These are phyloP conservation scores for Corynespora cassiicola DNA, from an alignment of 2,329 filamentous ascomycete genomes.

Conservation along the genomic window DNA sequence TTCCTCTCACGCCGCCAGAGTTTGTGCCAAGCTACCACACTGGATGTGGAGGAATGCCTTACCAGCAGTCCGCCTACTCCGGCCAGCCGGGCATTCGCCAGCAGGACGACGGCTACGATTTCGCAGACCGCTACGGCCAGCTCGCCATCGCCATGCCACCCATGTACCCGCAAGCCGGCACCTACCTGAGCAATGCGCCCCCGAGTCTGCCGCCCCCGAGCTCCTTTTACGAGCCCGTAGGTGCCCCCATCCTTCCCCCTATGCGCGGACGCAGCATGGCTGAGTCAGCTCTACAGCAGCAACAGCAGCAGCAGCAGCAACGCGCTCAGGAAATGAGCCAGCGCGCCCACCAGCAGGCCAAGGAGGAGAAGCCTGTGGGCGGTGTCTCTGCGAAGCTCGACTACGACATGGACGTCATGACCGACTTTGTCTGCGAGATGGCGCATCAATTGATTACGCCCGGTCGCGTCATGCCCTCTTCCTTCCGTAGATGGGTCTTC, in stretches of 20 bases:
- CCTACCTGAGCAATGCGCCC: constrained; percentile 44
- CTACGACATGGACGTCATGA: constrained; percentile 96
- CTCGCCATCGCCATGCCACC: constrained; percentile 46
- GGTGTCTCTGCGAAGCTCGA: constrained; percentile 93
- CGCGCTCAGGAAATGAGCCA: constrained; percentile 49
- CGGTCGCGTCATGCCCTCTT: constrained; percentile 67
- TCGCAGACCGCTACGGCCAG: constrained; percentile 54
- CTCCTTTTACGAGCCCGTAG: constrained; percentile 53
- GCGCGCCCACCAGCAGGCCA: constrained; percentile 49
- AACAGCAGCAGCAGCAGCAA: constrained; percentile 47
- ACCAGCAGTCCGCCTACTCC: constrained; percentile 53
- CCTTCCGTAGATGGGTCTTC: constrained; percentile 90
- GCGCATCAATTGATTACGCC: constrained; percentile 74
- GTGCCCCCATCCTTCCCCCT: constrained; percentile 54
- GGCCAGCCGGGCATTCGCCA: constrained; percentile 47
- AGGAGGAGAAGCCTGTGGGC: constrained; percentile 74
- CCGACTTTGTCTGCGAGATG: constrained; percentile 93
- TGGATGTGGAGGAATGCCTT: constrained; percentile 53
- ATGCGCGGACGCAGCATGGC: constrained; percentile 48
- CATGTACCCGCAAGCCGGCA: constrained; percentile 48
- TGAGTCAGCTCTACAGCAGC: constrained; percentile 40
- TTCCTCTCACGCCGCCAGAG: constrained; percentile 58
- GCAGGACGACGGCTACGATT: constrained; percentile 55
- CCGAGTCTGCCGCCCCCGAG: constrained; percentile 44
- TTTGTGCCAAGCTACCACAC: constrained; percentile 52